These are phyloP conservation scores for Nakazawaea laoshanensis DNA, from an alignment of 805 yeast genomes.

Conservation along the genomic window DNA sequence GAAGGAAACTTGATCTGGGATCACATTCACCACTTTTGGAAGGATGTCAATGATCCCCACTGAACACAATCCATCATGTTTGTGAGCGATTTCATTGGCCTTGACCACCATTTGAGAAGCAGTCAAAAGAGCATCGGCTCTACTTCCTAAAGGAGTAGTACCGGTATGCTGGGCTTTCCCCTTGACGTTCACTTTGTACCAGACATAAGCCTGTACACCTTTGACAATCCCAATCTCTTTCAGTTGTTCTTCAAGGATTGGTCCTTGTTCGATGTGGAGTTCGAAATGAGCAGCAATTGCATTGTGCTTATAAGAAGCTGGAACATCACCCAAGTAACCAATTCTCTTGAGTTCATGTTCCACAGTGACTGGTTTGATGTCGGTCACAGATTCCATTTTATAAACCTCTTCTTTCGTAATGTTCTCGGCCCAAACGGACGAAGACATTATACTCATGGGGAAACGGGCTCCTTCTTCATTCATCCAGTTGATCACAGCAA, in stretches of 20 bases:
- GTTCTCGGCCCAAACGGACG: conserved; percentile 59
- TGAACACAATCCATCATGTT: conserved; percentile 44
- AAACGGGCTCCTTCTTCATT: conserved; percentile 77
- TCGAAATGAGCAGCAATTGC: conserved; percentile 67
- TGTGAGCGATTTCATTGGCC: conserved; percentile 46
- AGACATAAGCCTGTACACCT: conserved; percentile 59
- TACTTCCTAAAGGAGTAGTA: conserved; percentile 54
- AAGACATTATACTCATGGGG: conserved; percentile 60
- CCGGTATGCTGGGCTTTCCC: conserved; percentile 73
- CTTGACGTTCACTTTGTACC: conserved; percentile 48
- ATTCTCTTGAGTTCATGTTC: conserved; percentile 48
- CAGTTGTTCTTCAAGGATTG: conserved; percentile 47
- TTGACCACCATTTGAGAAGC: conserved; percentile 48
- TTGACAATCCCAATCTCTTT: conserved; percentile 57
- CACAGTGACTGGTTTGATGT: conserved; percentile 38
- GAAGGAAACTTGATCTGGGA: conserved; percentile 54
- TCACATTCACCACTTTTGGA: conserved; percentile 61
- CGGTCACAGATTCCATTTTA: conserved; percentile 44
- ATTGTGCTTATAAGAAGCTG: conserved; percentile 37
- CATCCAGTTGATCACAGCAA: conserved; percentile 62
- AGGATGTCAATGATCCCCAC: conserved; percentile 48
- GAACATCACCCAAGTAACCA: conserved; percentile 49
- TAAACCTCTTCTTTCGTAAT: conserved; percentile 40
- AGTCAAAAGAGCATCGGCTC: conserved; percentile 55
- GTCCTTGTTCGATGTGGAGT: conserved; percentile 73